Evolutionary conservation across 2,329 filamentous ascomycete genomes (phyloP).

Genomic region (Acrocalymma vagum): DNA sequence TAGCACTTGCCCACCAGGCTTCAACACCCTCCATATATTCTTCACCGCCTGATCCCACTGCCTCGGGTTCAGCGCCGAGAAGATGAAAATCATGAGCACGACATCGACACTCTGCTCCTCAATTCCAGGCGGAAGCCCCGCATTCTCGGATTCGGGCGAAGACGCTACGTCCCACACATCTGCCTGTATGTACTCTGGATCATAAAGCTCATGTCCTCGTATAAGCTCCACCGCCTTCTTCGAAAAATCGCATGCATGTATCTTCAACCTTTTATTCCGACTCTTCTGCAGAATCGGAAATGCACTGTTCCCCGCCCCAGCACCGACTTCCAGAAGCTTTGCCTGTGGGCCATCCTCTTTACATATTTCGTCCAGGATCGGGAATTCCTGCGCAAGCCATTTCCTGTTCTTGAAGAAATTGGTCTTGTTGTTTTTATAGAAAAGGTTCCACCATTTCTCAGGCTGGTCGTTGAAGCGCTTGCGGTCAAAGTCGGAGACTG

Average conservation of each 20-base stretch:
- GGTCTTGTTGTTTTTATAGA: constrained; percentile 96
- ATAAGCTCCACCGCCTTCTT: constrained; percentile 96
- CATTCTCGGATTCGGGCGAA: constrained; percentile 54
- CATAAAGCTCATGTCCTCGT: constrained; percentile 79
- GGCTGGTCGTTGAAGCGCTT: constrained; percentile 89
- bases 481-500: constrained; percentile 93
- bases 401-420: constrained; percentile 99
- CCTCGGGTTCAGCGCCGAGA: constrained; percentile 84
- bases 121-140: constrained; percentile 76
- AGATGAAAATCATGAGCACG: constrained; percentile 95
- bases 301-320: constrained; percentile 94
- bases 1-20: constrained; percentile 90
- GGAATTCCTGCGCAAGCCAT: constrained; percentile 96
- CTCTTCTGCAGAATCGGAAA: constrained; percentile 90
- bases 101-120: constrained; percentile 85
- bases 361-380: constrained; percentile 80
- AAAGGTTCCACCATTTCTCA: constrained; percentile 96
- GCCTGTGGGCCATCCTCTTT: constrained; percentile 72
- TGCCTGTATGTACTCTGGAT: constrained; percentile 76
- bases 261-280: constrained; percentile 79
- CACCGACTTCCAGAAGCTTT: constrained; percentile 87
- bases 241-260: constrained; percentile 96
- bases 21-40: constrained; percentile 84
- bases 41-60: constrained; percentile 86
- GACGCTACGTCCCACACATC: constrained; percentile 92